These are phyloP conservation scores for Rhizopogon rudus DNA, from an alignment of 768 basidiomycete genomes.

Conservation along the genomic window DNA sequence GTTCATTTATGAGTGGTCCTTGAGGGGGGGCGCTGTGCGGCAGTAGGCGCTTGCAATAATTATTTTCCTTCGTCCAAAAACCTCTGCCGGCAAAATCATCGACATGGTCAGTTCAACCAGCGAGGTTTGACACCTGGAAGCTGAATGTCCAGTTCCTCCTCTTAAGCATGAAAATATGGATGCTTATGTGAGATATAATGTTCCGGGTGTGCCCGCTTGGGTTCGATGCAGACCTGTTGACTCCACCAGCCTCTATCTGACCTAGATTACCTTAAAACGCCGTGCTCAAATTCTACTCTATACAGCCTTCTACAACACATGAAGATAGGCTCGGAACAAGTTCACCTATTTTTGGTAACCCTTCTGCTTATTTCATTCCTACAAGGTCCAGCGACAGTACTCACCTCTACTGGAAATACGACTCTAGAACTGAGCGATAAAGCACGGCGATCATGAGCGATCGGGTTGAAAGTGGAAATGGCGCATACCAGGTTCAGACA, in stretches of 20 bases:
- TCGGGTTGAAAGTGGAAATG: not conserved
- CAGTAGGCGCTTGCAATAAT: not conserved
- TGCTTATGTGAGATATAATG: not conserved
- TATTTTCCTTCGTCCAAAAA: not conserved
- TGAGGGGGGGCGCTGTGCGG: not conserved
- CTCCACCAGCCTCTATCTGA: no score
- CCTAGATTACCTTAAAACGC: no score
- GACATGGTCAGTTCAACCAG: not conserved
- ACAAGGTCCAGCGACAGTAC: no score
- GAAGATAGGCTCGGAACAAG: no score
- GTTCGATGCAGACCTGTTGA: no score
- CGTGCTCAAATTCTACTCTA: no score
- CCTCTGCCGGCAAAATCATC: not conserved
- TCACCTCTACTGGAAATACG: no score
- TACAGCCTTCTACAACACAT: no score
- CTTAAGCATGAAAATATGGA: not conserved
- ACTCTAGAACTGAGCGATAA: not conserved
- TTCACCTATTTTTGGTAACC: no score
- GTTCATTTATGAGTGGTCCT: no score
- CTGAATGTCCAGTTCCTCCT: no score
- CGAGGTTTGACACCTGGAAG: not conserved
- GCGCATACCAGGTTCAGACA: not conserved
- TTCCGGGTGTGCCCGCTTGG: not conserved
- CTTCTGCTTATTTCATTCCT: no score
- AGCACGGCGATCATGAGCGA: not conserved